A percentile compares a stretch with the other conserved stretches of the same genome.
Evolutionary conservation across 2,329 filamentous ascomycete species (phyloP).

Genomic region (Aureobasidium musti): DNA sequence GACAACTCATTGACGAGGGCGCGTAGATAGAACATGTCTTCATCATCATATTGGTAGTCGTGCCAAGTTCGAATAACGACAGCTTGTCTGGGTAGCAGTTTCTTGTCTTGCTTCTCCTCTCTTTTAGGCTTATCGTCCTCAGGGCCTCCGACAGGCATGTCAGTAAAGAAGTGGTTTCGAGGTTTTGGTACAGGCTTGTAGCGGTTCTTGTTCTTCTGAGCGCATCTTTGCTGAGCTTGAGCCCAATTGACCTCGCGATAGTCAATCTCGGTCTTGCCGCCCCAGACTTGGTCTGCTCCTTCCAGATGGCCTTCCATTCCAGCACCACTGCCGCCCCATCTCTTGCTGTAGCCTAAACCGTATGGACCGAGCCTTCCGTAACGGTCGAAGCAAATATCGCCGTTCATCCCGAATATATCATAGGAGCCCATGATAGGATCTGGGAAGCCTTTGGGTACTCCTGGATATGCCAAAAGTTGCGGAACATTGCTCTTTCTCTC

Average conservation of each 20-base stretch:
- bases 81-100: constrained; percentile 63
- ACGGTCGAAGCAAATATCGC: constrained; percentile 90
- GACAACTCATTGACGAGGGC: constrained; percentile 78
- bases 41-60: constrained; percentile 73
- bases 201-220: constrained; percentile 67
- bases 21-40: constrained; percentile 80
- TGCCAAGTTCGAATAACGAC: constrained; percentile 82
- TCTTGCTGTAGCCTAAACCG: constrained; percentile 79
- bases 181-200: constrained; percentile 55
- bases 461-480: constrained; percentile 69
- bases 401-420: constrained; percentile 71
- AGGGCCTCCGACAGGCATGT: constrained; percentile 42
- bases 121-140: constrained; percentile 29
- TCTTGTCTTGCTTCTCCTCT: constrained; percentile 35
- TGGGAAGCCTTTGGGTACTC: constrained; percentile 81
- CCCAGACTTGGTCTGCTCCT: constrained; percentile 79
- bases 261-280: constrained; percentile 69
- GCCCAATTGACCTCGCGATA: constrained; percentile 78
- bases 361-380: constrained; percentile 88
- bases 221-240: constrained; percentile 72
- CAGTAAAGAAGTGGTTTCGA: constrained; percentile 45
- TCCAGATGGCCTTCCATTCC: constrained; percentile 82
- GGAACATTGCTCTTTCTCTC: constrained; percentile 68
- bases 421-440: constrained; percentile 86
- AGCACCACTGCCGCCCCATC: constrained; percentile 78